These are phyloP conservation scores for Ogataea siamensis DNA, from an alignment of 805 yeast genomes.

Conservation along the genomic window DNA sequence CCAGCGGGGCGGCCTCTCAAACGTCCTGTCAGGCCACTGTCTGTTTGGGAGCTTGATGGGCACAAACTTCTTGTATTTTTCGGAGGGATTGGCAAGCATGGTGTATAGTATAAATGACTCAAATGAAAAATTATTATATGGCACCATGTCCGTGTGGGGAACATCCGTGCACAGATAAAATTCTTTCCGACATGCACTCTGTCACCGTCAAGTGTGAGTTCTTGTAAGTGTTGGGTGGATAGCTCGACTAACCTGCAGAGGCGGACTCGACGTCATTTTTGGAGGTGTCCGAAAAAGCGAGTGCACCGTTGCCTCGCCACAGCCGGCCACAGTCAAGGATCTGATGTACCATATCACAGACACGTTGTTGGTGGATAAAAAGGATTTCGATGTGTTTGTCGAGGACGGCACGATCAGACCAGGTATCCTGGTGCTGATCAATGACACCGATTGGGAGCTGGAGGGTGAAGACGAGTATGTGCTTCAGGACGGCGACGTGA, in stretches of 20 bases:
- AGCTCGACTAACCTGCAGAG: slow-evolving; percentile 39
- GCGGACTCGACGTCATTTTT: slow-evolving; percentile 84
- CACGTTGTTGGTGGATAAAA: slow-evolving; percentile 55
- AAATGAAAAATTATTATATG: background rate
- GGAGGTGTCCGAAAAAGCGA: slow-evolving; percentile 54
- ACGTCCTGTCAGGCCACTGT: slow-evolving; percentile 67
- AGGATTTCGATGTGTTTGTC: slow-evolving; percentile 70
- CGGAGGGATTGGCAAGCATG: slow-evolving; percentile 71
- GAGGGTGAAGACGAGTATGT: slow-evolving; percentile 84
- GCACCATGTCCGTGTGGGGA: slow-evolving; percentile 5
- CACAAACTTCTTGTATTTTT: slow-evolving; percentile 56
- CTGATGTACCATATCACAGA: slow-evolving; percentile 54
- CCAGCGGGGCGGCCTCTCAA: slow-evolving; percentile 78
- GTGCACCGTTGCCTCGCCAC: slow-evolving; percentile 40
- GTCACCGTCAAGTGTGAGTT: slow-evolving; percentile 44
- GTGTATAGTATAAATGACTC: background rate
- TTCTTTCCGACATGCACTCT: slow-evolving; percentile 19
- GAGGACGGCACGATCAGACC: slow-evolving; percentile 85
- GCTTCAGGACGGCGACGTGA: slow-evolving; percentile 71
- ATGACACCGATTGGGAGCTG: slow-evolving; percentile 96
- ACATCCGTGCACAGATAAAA: slow-evolving; percentile 11
- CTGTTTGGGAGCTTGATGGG: slow-evolving; percentile 58
- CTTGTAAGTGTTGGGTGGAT: slow-evolving; percentile 28
- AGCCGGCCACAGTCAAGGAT: slow-evolving; percentile 41
- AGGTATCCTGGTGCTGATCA: slow-evolving; percentile 86